Conservation (phyloP, 169 alveolate species). For the Plasmodium ovale region DNA sequence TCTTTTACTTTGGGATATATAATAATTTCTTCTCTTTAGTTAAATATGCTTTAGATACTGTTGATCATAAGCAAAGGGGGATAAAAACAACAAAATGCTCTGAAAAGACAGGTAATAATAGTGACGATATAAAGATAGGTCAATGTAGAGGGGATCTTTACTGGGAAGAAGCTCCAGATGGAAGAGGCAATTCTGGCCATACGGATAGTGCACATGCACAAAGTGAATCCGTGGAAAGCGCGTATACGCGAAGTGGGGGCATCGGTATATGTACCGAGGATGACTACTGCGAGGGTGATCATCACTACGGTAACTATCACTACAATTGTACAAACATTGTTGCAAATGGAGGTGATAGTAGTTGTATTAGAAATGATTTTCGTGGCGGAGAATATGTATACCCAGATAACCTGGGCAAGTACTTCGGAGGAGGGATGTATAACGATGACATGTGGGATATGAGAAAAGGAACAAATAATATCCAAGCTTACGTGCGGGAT, state of each 20-base stretch:
- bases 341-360: no score
- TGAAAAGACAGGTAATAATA: neutral
- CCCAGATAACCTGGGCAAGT: no score
- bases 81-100: constrained; percentile 1
- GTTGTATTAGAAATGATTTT: no score
- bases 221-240: no score
- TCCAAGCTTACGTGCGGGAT: neutral
- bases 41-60: constrained; percentile 59
- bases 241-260: no score
- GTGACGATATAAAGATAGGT: neutral
- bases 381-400: no score
- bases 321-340: no score
- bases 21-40: constrained; percentile 48
- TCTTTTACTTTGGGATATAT: constrained; percentile 69
- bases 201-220: no score
- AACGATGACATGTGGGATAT: neutral
- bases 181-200: no score
- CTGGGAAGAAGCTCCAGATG: neutral
- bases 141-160: neutral
- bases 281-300: no score
- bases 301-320: no score
- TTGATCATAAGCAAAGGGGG: constrained; percentile 14
- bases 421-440: neutral
- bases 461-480: neutral
- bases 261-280: no score